Evolutionary conservation across 106 monocot genomes (phyloP).

Genomic region (Allium fistulosum): DNA sequence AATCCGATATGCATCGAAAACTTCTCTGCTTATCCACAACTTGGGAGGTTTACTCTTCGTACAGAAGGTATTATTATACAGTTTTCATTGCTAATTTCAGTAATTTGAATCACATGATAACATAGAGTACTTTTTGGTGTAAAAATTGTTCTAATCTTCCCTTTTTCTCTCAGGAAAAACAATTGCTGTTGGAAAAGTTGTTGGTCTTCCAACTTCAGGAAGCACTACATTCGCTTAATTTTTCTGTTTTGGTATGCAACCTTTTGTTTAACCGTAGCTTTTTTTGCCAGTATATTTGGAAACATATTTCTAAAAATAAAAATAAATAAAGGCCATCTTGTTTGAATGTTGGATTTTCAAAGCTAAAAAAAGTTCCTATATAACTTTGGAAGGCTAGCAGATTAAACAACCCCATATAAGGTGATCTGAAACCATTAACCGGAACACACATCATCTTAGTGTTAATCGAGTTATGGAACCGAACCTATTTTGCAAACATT

Average conservation of each 20-base stretch:
- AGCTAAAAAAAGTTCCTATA: too few relatives aligned
- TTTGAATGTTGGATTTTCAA: too few relatives aligned
- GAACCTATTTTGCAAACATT: too few relatives aligned
- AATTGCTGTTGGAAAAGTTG: conserved; percentile 88
- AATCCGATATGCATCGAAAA: conserved; percentile 93
- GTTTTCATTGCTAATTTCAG: too few relatives aligned
- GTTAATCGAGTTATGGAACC: too few relatives aligned
- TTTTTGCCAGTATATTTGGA: background rate
- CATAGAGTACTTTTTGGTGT: background rate
- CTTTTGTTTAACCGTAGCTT: background rate
- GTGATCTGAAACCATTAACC: too few relatives aligned
- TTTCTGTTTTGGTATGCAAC: background rate
- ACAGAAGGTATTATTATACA: conserved; percentile 81
- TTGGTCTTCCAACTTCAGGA: conserved; percentile 58
- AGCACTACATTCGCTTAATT: conserved; percentile 32
- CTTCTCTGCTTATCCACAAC: conserved; percentile 74
- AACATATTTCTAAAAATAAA: too few relatives aligned
- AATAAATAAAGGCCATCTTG: too few relatives aligned
- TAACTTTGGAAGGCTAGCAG: too few relatives aligned
- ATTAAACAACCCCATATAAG: too few relatives aligned
- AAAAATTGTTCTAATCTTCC: background rate
- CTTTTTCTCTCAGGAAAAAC: conserved; percentile 63
- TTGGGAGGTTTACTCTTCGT: conserved; percentile 92
- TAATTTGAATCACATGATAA: background rate
- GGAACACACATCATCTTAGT: too few relatives aligned